These are phyloP conservation scores for Lactuca sativa DNA, from an alignment of 129 eudicot species.

Conservation along the genomic window DNA sequence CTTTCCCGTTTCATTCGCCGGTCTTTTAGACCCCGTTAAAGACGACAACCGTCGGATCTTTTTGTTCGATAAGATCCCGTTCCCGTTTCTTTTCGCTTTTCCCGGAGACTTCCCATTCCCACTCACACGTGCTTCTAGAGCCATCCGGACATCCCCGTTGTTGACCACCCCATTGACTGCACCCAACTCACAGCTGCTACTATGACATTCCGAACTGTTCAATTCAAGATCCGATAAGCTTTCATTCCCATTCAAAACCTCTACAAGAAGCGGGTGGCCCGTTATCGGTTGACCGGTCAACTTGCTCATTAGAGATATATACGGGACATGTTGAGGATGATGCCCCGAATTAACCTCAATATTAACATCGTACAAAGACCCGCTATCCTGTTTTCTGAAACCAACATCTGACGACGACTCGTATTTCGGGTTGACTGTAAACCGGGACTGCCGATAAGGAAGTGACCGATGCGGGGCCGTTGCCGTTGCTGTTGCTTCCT, in stretches of 20 bases:
- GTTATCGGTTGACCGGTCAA: conserved; percentile 49
- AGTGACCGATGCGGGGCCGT: conserved; percentile 37
- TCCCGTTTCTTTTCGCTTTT: conserved; percentile 43
- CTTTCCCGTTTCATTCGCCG: conserved; percentile 28
- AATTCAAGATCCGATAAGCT: conserved; percentile 38
- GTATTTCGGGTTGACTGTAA: conserved; percentile 45
- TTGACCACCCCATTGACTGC: conserved; percentile 21
- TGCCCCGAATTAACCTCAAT: conserved; percentile 50
- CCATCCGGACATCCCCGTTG: neutral
- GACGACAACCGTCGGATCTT: conserved; percentile 76
- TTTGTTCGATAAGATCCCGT: conserved; percentile 48
- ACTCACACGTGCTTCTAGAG: conserved; percentile 16
- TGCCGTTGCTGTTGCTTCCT: neutral
- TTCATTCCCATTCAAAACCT: conserved; percentile 48
- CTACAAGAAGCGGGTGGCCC: conserved; percentile 68
- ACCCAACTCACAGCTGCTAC: conserved; percentile 54
- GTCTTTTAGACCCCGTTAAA: conserved; percentile 46
- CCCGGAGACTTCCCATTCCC: conserved; percentile 27
- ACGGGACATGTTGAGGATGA: conserved; percentile 57
- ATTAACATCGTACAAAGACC: conserved; percentile 55
- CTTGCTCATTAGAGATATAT: conserved; percentile 69
- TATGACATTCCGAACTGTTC: conserved; percentile 41
- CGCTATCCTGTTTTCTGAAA: conserved; percentile 27
- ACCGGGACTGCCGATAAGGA: conserved; percentile 54
- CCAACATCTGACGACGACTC: conserved; percentile 40